A percentile compares a stretch with the other conserved stretches of the same genome.
Evolutionary conservation across 768 basidiomycete genomes (phyloP).

Genomic region (Cystobasidium onofrii): DNA sequence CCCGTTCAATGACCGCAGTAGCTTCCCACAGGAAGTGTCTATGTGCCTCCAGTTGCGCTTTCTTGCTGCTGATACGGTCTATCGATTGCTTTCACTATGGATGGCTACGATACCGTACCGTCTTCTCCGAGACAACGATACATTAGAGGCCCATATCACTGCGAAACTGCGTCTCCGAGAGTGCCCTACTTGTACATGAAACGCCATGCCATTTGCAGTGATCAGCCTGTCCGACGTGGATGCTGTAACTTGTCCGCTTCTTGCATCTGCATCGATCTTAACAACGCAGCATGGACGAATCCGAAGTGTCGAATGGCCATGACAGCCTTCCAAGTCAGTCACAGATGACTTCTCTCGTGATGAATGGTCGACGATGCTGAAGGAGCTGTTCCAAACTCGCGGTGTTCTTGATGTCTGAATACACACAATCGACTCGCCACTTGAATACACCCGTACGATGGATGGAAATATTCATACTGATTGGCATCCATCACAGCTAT

Average conservation of each 20-base stretch:
- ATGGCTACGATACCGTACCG: no score
- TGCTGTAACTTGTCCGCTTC: neutral
- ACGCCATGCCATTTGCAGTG: neutral
- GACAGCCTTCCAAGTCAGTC: neutral
- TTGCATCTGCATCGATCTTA: neutral
- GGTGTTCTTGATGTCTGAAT: neutral
- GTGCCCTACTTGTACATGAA: no score
- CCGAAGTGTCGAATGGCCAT: neutral
- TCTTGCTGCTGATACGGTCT: no score
- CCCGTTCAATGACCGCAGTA: no score
- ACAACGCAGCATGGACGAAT: neutral
- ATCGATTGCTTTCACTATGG: no score
- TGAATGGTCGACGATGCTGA: neutral
- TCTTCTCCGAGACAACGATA: no score
- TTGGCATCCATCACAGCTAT: slow-evolving; percentile 13
- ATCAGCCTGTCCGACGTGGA: neutral
- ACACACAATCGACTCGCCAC: neutral
- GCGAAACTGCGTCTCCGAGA: no score
- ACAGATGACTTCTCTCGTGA: neutral
- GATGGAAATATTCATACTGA: neutral
- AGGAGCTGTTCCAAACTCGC: neutral
- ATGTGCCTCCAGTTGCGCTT: no score
- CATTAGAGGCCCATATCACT: no score
- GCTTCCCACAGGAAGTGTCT: no score
- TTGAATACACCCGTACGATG: no score